Conservation (phyloP, 2,329 filamentous ascomycete genomes). For the Penicillium sp. region DNA sequence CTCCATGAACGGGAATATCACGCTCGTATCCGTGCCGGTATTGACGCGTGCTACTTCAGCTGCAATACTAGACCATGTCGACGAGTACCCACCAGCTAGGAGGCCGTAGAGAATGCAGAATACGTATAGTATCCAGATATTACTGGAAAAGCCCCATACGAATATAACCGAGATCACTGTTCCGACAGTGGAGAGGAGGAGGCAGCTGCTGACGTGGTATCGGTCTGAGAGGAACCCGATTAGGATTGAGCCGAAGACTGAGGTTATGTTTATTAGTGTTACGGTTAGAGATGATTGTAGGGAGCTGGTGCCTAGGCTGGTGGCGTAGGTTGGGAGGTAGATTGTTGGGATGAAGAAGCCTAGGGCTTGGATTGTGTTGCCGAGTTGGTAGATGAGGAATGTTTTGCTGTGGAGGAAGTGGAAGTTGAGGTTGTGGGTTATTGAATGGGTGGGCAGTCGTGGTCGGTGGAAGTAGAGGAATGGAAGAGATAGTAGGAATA, state of each 20-base stretch:
- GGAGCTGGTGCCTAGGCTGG: constrained; percentile 25
- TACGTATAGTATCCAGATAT: constrained; percentile 18
- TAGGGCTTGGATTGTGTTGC: constrained; percentile 39
- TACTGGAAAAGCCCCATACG: constrained; percentile 23
- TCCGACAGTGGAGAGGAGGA: constrained; percentile 26
- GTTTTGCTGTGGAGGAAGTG: constrained; percentile 33
- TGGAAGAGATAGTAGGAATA: constrained; percentile 45
- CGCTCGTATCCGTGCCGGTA: constrained; percentile 19
- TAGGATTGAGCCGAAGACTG: constrained; percentile 44
- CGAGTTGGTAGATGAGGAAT: constrained; percentile 43
- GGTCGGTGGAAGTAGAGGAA: constrained; percentile 39
- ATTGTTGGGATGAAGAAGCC: constrained; percentile 42
- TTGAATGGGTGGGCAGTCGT: constrained; percentile 26
- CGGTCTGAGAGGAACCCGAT: constrained; percentile 27
- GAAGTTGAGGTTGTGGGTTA: constrained; percentile 35
- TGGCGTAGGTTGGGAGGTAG: constrained; percentile 38
- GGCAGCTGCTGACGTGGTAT: constrained; percentile 24
- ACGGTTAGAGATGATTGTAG: constrained; percentile 29
- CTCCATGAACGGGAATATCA: constrained; percentile 30
- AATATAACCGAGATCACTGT: constrained; percentile 25
- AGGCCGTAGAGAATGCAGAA: constrained; percentile 26
- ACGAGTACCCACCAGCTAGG: constrained; percentile 24
- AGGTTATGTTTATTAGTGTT: constrained; percentile 35
- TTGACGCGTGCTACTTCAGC: constrained; percentile 22
- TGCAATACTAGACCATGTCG: constrained; percentile 27